A percentile compares a stretch with the other conserved stretches of the same genome.
phyloP scores from a whole-genome alignment of 116 monocot genomes.

The Zostera marina region DNA sequence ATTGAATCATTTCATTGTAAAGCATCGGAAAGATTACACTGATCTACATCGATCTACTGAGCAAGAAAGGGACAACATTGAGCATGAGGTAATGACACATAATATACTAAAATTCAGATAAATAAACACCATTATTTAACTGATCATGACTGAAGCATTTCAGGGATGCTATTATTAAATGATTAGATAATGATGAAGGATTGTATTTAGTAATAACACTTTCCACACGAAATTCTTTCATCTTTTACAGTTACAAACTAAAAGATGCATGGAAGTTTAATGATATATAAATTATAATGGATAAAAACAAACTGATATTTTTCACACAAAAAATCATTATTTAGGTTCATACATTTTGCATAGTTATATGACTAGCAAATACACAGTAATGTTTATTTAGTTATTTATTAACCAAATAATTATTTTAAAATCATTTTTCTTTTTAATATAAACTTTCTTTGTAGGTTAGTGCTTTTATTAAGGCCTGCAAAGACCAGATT shows the following conservation, averaged over 20 bases:
- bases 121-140: neutral
- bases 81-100: constrained; percentile 55
- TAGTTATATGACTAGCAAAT: neutral
- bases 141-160: neutral
- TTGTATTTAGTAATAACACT: too few relatives aligned
- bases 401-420: neutral
- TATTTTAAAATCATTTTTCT: neutral
- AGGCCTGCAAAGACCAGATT: constrained; percentile 94
- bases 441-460: neutral
- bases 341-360: too few relatives aligned
- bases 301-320: too few relatives aligned
- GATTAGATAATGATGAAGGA: too few relatives aligned
- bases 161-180: neutral
- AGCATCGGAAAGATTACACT: constrained; percentile 88
- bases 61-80: constrained; percentile 84
- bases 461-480: constrained; percentile 78
- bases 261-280: too few relatives aligned
- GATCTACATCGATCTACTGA: constrained; percentile 80
- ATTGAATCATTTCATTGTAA: constrained; percentile 65
- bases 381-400: neutral
- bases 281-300: too few relatives aligned
- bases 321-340: too few relatives aligned
- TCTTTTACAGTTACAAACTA: too few relatives aligned
- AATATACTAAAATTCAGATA: neutral
- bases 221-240: too few relatives aligned